Evolutionary conservation across 2,329 filamentous ascomycete species (phyloP).

Genomic region (Fonsecaea nubica): DNA sequence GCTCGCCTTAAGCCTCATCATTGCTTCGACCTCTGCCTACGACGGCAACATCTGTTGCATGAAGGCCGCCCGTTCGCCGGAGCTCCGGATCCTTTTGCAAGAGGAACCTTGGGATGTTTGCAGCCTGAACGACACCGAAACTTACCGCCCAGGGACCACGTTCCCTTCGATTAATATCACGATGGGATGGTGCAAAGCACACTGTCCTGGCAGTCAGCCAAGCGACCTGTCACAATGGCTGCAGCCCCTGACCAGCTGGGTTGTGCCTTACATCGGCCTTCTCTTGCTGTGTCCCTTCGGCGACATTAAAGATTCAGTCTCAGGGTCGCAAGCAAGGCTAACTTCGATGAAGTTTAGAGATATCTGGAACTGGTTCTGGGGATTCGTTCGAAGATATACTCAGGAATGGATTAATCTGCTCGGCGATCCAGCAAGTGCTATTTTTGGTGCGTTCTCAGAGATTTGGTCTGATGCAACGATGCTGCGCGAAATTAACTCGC

Average conservation of each 20-base stretch:
- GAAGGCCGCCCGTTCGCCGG: background rate
- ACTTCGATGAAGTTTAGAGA: background rate
- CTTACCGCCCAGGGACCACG: background rate
- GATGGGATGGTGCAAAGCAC: conserved; percentile 7
- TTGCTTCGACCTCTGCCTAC: background rate
- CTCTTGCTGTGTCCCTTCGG: conserved; percentile 11
- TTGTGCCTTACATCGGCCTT: conserved; percentile 11
- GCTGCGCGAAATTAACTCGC: background rate
- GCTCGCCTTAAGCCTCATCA: background rate
- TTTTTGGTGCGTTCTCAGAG: conserved; percentile 9
- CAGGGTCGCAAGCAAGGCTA: background rate
- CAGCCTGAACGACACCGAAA: background rate
- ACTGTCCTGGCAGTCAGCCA: background rate
- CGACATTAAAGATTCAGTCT: background rate
- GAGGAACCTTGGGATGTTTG: background rate
- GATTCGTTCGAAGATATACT: background rate
- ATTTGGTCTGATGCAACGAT: conserved; percentile 9
- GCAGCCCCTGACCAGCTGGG: conserved; percentile 13
- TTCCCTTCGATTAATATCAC: conserved; percentile 1
- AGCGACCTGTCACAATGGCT: conserved; percentile 11
- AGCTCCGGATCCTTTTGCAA: background rate
- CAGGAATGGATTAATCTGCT: conserved; percentile 10
- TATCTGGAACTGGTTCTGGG: background rate
- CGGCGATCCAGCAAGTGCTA: conserved; percentile 13
- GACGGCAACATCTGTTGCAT: background rate